Evolutionary conservation across 306 rosid species (phyloP).

Genomic region (Prunus fruticosa): DNA sequence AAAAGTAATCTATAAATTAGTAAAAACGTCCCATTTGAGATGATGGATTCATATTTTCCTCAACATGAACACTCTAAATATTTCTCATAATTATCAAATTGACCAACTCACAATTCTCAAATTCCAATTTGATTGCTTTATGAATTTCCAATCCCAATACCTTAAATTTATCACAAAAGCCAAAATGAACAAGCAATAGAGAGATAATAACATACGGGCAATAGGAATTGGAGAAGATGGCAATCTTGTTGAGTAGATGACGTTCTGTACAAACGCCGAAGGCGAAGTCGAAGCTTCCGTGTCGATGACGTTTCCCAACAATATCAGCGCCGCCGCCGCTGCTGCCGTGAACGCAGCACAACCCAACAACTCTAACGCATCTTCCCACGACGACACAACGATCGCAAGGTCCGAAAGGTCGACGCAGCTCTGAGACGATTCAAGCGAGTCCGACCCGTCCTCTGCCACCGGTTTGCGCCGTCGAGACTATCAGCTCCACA

Average conservation of each 20-base stretch:
- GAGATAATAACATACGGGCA: conserved; percentile 51
- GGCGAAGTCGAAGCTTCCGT: conserved; percentile 48
- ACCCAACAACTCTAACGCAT: conserved; percentile 18
- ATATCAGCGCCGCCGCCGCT: conserved; percentile 25
- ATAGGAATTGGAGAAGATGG: conserved; percentile 76
- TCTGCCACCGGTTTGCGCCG: too few relatives aligned
- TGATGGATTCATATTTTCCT: too few relatives aligned
- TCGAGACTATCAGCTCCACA: too few relatives aligned
- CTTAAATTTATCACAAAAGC: background rate
- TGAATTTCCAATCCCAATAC: background rate
- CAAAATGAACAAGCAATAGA: background rate
- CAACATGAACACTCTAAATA: background rate
- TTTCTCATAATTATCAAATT: background rate
- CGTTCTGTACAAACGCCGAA: conserved; percentile 88
- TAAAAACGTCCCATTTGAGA: background rate
- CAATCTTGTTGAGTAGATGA: conserved; percentile 70
- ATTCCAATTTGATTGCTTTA: background rate
- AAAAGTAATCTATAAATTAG: background rate
- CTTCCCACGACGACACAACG: conserved; percentile 8
- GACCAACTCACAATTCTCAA: background rate
- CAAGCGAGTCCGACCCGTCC: too few relatives aligned
- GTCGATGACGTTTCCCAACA: conserved; percentile 21
- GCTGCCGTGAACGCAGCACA: conserved; percentile 1
- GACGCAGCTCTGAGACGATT: too few relatives aligned
- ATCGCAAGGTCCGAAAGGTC: background rate